Percentiles rank a stretch among this genome's conserved stretches.
These are phyloP conservation scores for Botrytis hyacinthi DNA, from an alignment of 2,329 filamentous ascomycete genomes.

Conservation along the genomic window DNA sequence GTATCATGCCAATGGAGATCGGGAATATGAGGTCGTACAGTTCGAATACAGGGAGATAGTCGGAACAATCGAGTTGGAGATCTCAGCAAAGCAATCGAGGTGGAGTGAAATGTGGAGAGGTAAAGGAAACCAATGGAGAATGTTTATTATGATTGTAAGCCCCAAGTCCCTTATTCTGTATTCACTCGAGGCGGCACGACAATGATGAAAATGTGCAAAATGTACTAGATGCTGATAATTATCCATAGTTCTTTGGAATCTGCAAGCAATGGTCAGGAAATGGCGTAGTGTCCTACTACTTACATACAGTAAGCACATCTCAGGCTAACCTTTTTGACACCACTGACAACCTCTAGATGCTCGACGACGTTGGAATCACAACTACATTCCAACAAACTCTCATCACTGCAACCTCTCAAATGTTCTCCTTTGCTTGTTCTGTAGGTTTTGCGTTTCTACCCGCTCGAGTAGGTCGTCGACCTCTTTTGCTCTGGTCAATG, in stretches of 20 bases:
- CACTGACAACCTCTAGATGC: constrained; percentile 21
- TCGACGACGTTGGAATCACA: constrained; percentile 28
- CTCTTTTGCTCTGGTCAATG: constrained; percentile 26
- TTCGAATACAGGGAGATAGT: constrained; percentile 40
- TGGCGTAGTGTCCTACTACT: constrained; percentile 29
- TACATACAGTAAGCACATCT: constrained; percentile 41
- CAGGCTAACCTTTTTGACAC: neutral
- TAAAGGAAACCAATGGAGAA: constrained; percentile 23
- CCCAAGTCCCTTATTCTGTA: no score
- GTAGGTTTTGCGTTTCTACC: constrained; percentile 49
- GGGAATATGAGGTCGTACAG: constrained; percentile 47
- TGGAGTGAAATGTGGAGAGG: constrained; percentile 24
- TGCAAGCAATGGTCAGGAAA: constrained; percentile 31
- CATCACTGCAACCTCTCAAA: constrained; percentile 34
- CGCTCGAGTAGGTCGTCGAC: constrained; percentile 29
- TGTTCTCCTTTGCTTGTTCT: constrained; percentile 42
- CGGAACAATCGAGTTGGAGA: constrained; percentile 24
- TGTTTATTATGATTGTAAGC: constrained; percentile 23
- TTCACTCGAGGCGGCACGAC: neutral
- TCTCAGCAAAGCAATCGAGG: constrained; percentile 41
- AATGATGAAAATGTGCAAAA: neutral
- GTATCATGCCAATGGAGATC: constrained; percentile 55
- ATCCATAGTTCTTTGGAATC: constrained; percentile 25
- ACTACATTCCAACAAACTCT: constrained; percentile 28
- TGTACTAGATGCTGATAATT: neutral